phyloP scores from a whole-genome alignment of 768 basidiomycete species.

The Trametes gibbosa region DNA sequence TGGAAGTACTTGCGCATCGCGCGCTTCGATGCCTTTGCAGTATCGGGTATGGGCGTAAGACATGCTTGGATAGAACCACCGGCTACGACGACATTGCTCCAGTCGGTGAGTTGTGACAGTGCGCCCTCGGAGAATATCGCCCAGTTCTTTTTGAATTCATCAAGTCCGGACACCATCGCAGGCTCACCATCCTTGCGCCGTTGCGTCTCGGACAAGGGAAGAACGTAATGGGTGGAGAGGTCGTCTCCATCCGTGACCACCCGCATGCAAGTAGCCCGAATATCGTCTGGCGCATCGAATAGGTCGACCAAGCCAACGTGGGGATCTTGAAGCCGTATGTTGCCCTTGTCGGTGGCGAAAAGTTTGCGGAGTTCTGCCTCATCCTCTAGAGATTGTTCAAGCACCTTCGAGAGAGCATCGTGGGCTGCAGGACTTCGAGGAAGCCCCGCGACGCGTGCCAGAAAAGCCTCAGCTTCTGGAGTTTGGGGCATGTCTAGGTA shows the following conservation, averaged over 20 bases:
- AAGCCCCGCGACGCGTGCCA: slow-evolving; percentile 25
- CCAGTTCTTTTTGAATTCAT: slow-evolving; percentile 66
- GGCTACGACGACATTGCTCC: slow-evolving; percentile 63
- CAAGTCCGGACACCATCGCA: slow-evolving; percentile 46
- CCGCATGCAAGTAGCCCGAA: slow-evolving; percentile 51
- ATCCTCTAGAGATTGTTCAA: slow-evolving; percentile 56
- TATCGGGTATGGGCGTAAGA: slow-evolving; percentile 48
- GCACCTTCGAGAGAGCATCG: slow-evolving; percentile 34
- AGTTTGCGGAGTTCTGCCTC: slow-evolving; percentile 54
- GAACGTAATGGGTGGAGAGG: slow-evolving; percentile 46
- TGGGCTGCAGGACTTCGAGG: slow-evolving; percentile 23
- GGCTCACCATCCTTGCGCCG: slow-evolving; percentile 51
- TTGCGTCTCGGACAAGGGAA: slow-evolving; percentile 45
- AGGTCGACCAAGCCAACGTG: slow-evolving; percentile 60
- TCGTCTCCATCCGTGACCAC: slow-evolving; percentile 45
- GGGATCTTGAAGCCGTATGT: slow-evolving; percentile 43
- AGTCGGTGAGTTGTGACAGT: slow-evolving; percentile 54
- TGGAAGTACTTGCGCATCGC: slow-evolving; percentile 59
- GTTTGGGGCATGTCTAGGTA: slow-evolving; percentile 27
- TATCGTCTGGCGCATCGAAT: slow-evolving; percentile 47
- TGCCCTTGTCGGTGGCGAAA: slow-evolving; percentile 51
- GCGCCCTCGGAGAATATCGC: slow-evolving; percentile 60
- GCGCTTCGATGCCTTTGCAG: slow-evolving; percentile 50
- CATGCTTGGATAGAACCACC: slow-evolving; percentile 62
- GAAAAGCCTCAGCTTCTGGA: slow-evolving; percentile 28